Evolutionary conservation across 768 basidiomycete genomes (phyloP), one percentile per base, ranked within the genome.

Genomic region (Mycena maculata): DNA sequence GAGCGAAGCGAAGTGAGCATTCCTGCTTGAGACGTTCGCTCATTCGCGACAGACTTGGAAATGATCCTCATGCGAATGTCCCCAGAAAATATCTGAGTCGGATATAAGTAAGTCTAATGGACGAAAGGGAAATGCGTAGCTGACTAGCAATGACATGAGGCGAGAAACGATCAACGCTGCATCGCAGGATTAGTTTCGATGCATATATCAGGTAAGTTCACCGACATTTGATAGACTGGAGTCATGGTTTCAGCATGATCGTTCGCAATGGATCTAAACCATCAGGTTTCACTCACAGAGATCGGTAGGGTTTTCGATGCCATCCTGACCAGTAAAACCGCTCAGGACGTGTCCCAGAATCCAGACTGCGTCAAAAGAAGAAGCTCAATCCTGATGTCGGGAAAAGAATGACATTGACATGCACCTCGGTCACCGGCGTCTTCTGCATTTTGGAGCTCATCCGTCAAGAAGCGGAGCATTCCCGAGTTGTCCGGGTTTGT

Each of bases 381-480:
- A 45, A 57, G 36, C 20, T 60, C 30, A 53, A 48, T 8, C 36
- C 39, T 25, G 38, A 20, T 30, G 7, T 47, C 57, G 12, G 20
- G 56, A 30, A 41, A 20, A 58, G 30, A 39, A 71, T 25, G 53
- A 5, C 41, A 20, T 53, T 45, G 18, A 54, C 27, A 72, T 81
- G 20, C 66, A 87, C 91, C 91, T 75, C 89, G 81, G 60, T 93
- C 91, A 10, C 91, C 89, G 25, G 83, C 82, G 72, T 93, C 92
- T 76, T 93, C 92, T 10, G 92, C 91, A 61, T 83, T 88, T 74
- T 93, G 92, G 7, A 93, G 78, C 74, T 93, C 90, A 63, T 92
- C 88, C 5, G 92, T 92, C 68, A 93, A 73, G 78, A 92, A 92
- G 41, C 90, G 83, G 71, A 93, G 80, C 87, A 92, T 90, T n/a